These are phyloP conservation scores for Tephrocybe sp. DNA, from an alignment of 768 basidiomycete genomes.

Conservation along the genomic window DNA sequence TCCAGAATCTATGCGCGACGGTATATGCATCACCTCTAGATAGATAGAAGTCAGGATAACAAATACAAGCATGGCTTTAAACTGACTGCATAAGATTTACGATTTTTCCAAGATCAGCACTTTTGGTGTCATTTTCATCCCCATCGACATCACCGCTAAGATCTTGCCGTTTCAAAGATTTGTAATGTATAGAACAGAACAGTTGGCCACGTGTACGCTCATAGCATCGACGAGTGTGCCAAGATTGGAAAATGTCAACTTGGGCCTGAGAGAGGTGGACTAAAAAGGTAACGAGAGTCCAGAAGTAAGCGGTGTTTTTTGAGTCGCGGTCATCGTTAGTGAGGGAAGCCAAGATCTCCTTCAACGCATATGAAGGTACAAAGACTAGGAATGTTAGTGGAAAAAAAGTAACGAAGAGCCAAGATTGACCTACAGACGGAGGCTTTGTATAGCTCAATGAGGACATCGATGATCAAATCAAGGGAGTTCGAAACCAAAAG, in stretches of 20 bases:
- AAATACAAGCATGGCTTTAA: background rate
- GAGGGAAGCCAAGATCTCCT: constrained; percentile 55
- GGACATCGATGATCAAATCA: constrained; percentile 59
- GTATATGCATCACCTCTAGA: constrained; percentile 67
- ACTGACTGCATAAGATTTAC: constrained; percentile 71
- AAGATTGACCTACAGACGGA: constrained; percentile 36
- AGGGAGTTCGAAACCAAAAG: constrained; percentile 65
- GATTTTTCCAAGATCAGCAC: constrained; percentile 66
- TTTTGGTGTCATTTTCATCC: constrained; percentile 34
- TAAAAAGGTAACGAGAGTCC: constrained; percentile 57
- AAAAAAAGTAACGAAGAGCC: constrained; percentile 2
- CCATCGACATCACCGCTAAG: constrained; percentile 43
- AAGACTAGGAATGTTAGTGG: constrained; percentile 40
- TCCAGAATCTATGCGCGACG: constrained; percentile 71
- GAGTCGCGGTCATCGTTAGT: constrained; percentile 39
- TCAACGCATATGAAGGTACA: constrained; percentile 61
- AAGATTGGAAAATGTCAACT: constrained; percentile 58
- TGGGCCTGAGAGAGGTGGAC: constrained; percentile 68
- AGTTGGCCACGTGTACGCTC: constrained; percentile 71
- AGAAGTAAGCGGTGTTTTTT: constrained; percentile 49
- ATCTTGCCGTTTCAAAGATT: constrained; percentile 60
- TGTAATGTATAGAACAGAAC: constrained; percentile 69
- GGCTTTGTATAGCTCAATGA: constrained; percentile 59
- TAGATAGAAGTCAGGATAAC: constrained; percentile 2
- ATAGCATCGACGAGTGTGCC: constrained; percentile 68